Conservation (phyloP, 306 rosid genomes). For the Vicia sativa region DNA sequence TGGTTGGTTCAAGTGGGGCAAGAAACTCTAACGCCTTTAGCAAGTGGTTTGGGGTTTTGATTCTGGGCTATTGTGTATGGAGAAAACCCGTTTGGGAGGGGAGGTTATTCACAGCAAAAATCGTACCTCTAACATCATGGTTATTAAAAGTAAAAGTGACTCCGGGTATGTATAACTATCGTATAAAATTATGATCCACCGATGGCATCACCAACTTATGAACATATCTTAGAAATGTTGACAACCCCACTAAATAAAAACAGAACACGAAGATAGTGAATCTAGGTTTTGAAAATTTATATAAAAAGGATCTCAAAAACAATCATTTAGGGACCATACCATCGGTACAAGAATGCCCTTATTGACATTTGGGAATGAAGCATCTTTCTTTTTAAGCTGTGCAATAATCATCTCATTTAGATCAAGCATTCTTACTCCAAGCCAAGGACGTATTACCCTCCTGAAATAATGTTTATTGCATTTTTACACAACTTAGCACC, state of each 20-base stretch:
- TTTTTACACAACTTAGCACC: constrained; percentile 18
- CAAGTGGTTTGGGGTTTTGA: no score
- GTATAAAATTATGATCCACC: not conserved
- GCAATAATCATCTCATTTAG: constrained; percentile 73
- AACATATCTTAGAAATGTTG: not conserved
- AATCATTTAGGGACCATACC: constrained; percentile 51
- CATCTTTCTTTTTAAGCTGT: constrained; percentile 73
- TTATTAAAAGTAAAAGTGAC: no score
- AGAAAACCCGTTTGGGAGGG: no score
- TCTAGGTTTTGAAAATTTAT: constrained; percentile 3
- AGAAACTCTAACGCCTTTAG: no score
- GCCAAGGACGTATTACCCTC: constrained; percentile 95
- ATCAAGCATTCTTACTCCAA: constrained; percentile 88
- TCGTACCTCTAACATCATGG: no score
- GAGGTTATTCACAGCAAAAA: no score
- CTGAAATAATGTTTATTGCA: constrained; percentile 44
- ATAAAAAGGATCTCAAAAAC: not conserved
- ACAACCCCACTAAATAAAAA: not conserved
- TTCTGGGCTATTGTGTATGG: no score
- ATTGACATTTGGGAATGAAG: constrained; percentile 69
- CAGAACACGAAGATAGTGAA: constrained; percentile 25
- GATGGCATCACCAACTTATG: not conserved
- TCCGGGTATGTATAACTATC: no score
- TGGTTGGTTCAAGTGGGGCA: no score
- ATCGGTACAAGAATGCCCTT: constrained; percentile 79